Evolutionary conservation across 164 flowering plant species (phyloP), one percentile per base, ranked within the genome.

Genomic region (Vitis labrusca): DNA sequence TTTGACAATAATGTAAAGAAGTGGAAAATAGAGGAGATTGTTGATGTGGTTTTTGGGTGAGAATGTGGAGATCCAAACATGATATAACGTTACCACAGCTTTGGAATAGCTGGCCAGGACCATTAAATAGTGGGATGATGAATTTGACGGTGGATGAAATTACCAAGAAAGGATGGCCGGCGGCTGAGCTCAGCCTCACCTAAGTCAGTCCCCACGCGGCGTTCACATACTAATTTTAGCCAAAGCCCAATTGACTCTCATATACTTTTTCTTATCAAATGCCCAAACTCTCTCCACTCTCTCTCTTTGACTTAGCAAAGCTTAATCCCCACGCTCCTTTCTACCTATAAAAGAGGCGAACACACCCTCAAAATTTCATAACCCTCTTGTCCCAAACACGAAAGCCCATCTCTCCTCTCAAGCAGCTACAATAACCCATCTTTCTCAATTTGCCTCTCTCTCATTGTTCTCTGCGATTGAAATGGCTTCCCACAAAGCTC

Each of bases 321-420:
- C 68, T 65, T 65, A 48, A 13, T 65, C 50, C 13, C 23, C 68
- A 65, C 59, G 68, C 52, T 13, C 47, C 64, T 23, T 23, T 23
- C 27, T 23, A 23, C 29, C 23, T 64, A 64, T 64, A 64, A 3
- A 50, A 37, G 0, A 37, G 44, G 44, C 5, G 6, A 49, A 9
- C 16, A 64, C 27, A 7, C 56, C 32, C 37, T 23, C 23, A n/a
- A 19, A n/a, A 15, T 10, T 29, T 10, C 65, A 8, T 29, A 9
- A 19, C 27, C 23, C 6, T 19, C 12, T 59, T 11, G 9, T 27
- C 9, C 30, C 0, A 16, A 11, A 59, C 8, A 11, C 17, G 27
- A 5, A 19, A 59, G 10, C 3, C 23, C 23, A 16, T 47, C 16
- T 44, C 49, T 50, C 12, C 59, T 53, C 50, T 61, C 44, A 23